These are phyloP conservation scores for Phytophthora citricola DNA, from an alignment of 352 stramenopile genomes.

Conservation along the genomic window DNA sequence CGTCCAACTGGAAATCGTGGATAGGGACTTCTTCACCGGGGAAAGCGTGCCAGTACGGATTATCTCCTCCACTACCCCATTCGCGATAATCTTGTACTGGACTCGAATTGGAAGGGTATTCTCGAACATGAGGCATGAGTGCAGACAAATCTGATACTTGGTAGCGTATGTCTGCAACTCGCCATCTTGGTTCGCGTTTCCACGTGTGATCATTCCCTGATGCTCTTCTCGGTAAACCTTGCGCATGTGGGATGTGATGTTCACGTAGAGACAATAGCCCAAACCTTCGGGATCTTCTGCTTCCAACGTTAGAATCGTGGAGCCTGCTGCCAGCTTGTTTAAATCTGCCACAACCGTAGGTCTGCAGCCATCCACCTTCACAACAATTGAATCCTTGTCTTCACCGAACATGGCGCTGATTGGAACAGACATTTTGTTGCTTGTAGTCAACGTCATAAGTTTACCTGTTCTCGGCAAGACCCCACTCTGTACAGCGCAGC, in stretches of 20 bases:
- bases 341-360: constrained; percentile 83
- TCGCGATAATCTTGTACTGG: constrained; percentile 77
- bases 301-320: constrained; percentile 75
- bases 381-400: constrained; percentile 79
- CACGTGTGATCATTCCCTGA: constrained; percentile 72
- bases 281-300: constrained; percentile 59
- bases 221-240: constrained; percentile 92
- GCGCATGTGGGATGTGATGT: constrained; percentile 79
- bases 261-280: constrained; percentile 89
- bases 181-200: constrained; percentile 51
- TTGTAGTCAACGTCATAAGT: constrained; percentile 59
- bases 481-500: constrained; percentile 38
- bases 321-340: constrained; percentile 63
- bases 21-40: constrained; percentile 84
- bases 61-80: constrained; percentile 30
- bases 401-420: constrained; percentile 83
- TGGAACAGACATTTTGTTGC: constrained; percentile 86
- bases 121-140: constrained; percentile 87
- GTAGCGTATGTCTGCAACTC: constrained; percentile 83
- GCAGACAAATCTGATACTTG: constrained; percentile 88
- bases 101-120: constrained; percentile 89
- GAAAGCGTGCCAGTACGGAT: constrained; percentile 76
- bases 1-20: constrained; percentile 84
- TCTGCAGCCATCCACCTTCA: constrained; percentile 88
- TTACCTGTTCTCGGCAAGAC: constrained; percentile 47